phyloP scores from a whole-genome alignment of 495 filamentous ascomycete species.

The Hypoxylon perforatum region DNA sequence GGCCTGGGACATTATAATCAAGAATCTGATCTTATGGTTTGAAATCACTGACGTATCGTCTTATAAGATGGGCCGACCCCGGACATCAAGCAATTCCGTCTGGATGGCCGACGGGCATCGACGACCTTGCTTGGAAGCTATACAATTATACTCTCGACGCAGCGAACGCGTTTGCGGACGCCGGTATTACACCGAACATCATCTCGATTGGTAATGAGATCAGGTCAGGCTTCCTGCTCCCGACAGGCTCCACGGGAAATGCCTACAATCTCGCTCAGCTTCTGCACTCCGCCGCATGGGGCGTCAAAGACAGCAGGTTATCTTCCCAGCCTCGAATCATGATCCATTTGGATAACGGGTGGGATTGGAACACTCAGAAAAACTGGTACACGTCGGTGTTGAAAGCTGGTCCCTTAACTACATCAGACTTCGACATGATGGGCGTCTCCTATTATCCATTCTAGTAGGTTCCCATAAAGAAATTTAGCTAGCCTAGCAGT shows the following conservation, averaged over 20 bases:
- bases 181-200: constrained; percentile 66
- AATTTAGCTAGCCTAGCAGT: background rate
- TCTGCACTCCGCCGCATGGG: constrained; percentile 70
- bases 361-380: constrained; percentile 72
- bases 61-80: constrained; percentile 53
- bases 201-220: constrained; percentile 80
- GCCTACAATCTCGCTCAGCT: constrained; percentile 66
- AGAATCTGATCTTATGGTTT: background rate
- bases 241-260: constrained; percentile 64
- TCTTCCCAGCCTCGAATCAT: constrained; percentile 69
- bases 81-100: constrained; percentile 64
- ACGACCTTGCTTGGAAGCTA: constrained; percentile 67
- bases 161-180: constrained; percentile 67
- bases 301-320: constrained; percentile 69
- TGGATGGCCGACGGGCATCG: constrained; percentile 69
- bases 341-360: constrained; percentile 78
- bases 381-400: constrained; percentile 70
- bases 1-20: too few relatives aligned
- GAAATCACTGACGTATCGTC: constrained; percentile 6
- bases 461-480: constrained; percentile 48
- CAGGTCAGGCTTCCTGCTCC: constrained; percentile 70
- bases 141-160: constrained; percentile 74
- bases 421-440: constrained; percentile 73
- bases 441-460: constrained; percentile 80
- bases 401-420: constrained; percentile 59